Conservation (phyloP, 2,329 filamentous ascomycete species). For the Teratosphaeriaceae sp. region DNA sequence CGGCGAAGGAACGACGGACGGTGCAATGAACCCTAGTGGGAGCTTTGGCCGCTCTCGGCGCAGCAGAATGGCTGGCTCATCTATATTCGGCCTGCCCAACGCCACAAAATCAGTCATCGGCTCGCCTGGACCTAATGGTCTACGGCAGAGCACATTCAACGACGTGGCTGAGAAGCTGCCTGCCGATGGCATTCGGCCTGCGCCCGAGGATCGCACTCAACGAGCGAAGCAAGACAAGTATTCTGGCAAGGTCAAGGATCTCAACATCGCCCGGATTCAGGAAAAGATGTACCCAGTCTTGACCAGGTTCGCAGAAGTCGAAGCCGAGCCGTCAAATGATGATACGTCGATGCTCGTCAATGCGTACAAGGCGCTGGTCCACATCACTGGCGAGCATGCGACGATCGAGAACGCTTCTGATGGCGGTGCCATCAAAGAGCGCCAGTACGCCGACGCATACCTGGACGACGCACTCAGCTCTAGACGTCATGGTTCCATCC, state of each 20-base stretch:
- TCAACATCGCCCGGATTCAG: slow-evolving; percentile 67
- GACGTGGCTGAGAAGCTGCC: slow-evolving; percentile 43
- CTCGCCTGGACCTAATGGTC: slow-evolving; percentile 55
- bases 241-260: slow-evolving; percentile 67
- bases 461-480: slow-evolving; percentile 67
- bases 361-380: slow-evolving; percentile 73
- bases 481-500: slow-evolving; percentile 56
- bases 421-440: slow-evolving; percentile 62
- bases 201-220: slow-evolving; percentile 67
- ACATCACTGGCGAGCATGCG: slow-evolving; percentile 68
- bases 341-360: slow-evolving; percentile 59
- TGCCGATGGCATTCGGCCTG: slow-evolving; percentile 36
- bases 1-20: slow-evolving; percentile 29
- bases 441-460: slow-evolving; percentile 70
- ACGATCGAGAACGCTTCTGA: slow-evolving; percentile 53
- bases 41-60: slow-evolving; percentile 49
- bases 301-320: slow-evolving; percentile 67
- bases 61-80: slow-evolving; percentile 43
- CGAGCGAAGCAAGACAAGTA: slow-evolving; percentile 81
- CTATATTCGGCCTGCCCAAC: slow-evolving; percentile 57
- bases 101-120: slow-evolving; percentile 85
- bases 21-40: slow-evolving; percentile 26
- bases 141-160: slow-evolving; percentile 30
- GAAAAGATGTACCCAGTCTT: slow-evolving; percentile 66
- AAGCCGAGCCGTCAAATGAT: slow-evolving; percentile 61